Conservation (phyloP, 2,329 filamentous ascomycete genomes). For the Coniella vitis region DNA sequence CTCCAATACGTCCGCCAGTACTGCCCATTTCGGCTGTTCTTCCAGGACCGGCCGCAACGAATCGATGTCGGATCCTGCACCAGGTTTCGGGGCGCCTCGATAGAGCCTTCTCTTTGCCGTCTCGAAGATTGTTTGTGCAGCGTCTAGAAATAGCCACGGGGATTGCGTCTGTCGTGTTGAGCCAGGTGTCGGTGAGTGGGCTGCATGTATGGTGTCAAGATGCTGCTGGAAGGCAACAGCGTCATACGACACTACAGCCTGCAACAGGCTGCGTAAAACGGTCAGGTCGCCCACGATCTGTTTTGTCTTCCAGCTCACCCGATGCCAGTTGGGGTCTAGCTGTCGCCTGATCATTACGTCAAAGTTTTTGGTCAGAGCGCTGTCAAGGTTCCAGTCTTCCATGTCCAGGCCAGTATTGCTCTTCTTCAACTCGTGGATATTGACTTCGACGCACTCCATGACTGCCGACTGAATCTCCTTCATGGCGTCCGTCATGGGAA, state of each 20-base stretch:
- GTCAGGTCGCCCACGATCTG: conserved; percentile 89
- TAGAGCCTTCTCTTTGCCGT: conserved; percentile 86
- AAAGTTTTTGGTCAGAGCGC: conserved; percentile 85
- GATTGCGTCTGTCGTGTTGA: conserved; percentile 84
- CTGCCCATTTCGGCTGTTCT: conserved; percentile 88
- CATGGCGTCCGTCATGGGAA: conserved; percentile 95
- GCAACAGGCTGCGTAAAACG: conserved; percentile 74
- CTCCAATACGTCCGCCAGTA: conserved; percentile 82
- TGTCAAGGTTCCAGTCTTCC: conserved; percentile 95
- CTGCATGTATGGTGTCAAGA: conserved; percentile 87
- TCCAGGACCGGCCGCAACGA: conserved; percentile 77
- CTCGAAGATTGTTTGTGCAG: conserved; percentile 88
- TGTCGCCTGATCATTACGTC: conserved; percentile 83
- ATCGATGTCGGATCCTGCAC: conserved; percentile 43
- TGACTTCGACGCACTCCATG: conserved; percentile 92
- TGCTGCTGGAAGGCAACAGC: conserved; percentile 88
- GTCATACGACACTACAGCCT: conserved; percentile 78
- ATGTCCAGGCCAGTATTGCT: conserved; percentile 84
- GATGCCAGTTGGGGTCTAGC: conserved; percentile 93
- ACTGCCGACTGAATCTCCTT: conserved; percentile 87
- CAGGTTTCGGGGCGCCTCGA: conserved; percentile 54
- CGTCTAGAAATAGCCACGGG: conserved; percentile 93
- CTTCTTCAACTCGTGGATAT: conserved; percentile 89
- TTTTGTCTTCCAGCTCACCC: conserved; percentile 88
- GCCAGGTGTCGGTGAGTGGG: conserved; percentile 80